These are phyloP conservation scores for Phyllosticta capitalensis DNA, from an alignment of 2,329 filamentous ascomycete genomes.

Conservation along the genomic window DNA sequence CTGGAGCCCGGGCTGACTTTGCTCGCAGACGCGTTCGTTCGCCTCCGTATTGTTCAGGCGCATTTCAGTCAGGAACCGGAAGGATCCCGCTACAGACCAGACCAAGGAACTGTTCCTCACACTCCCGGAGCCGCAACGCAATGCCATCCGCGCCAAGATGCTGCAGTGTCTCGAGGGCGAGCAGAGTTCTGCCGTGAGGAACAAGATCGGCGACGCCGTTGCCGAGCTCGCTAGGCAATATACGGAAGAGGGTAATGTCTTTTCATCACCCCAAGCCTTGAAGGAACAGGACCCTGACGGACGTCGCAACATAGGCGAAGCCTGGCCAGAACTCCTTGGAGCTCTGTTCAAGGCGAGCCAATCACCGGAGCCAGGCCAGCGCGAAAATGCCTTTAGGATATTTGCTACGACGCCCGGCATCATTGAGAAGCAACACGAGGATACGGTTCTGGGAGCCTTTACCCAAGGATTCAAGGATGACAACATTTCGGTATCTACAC, in stretches of 20 bases:
- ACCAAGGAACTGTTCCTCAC: conserved; percentile 79
- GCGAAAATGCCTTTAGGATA: conserved; percentile 89
- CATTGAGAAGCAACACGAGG: conserved; percentile 92
- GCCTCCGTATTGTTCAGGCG: conserved; percentile 88
- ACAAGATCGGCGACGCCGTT: conserved; percentile 96
- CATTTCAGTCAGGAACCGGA: conserved; percentile 81
- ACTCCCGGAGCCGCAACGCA: conserved; percentile 61
- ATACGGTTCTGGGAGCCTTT: conserved; percentile 80
- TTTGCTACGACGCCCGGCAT: conserved; percentile 92
- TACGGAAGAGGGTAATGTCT: conserved; percentile 69
- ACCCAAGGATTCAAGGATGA: conserved; percentile 86
- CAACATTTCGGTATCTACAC: conserved; percentile 58
- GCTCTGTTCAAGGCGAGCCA: conserved; percentile 86
- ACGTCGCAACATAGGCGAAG: conserved; percentile 49
- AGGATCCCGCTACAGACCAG: conserved; percentile 57
- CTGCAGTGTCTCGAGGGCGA: conserved; percentile 69
- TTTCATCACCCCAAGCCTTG: background rate
- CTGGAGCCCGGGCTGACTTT: conserved; percentile 5
- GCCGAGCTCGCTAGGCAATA: conserved; percentile 94
- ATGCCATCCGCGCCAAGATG: conserved; percentile 73
- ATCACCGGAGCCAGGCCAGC: conserved; percentile 69
- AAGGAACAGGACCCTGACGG: conserved; percentile 9
- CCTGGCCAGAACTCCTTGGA: conserved; percentile 82
- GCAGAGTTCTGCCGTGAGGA: conserved; percentile 63
- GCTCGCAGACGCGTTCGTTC: conserved; percentile 69